phyloP scores from a whole-genome alignment of 2,329 filamentous ascomycete species.

The Aureobasidium musti region DNA sequence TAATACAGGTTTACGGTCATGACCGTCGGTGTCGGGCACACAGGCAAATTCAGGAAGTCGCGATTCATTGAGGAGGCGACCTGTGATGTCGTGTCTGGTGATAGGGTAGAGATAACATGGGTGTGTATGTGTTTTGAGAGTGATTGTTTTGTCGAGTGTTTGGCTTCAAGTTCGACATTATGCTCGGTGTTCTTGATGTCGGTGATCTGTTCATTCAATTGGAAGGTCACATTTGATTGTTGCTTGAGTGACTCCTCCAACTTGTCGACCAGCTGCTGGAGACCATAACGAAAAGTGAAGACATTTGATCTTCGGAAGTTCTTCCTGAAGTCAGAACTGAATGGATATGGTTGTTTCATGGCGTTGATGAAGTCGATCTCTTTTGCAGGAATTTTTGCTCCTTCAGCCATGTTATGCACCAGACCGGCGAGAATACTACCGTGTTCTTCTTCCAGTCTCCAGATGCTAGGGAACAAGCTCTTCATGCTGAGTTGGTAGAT shows the following conservation, averaged over 20 bases:
- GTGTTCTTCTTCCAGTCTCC: constrained; percentile 52
- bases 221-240: constrained; percentile 46
- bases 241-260: constrained; percentile 44
- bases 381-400: constrained; percentile 42
- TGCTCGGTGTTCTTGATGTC: constrained; percentile 31
- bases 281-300: constrained; percentile 50
- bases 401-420: constrained; percentile 38
- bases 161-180: constrained; percentile 19
- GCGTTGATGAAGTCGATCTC: constrained; percentile 40
- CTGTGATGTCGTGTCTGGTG: constrained; percentile 42
- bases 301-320: constrained; percentile 43
- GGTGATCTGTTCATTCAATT: constrained; percentile 47
- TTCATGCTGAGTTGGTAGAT: constrained; percentile 76
- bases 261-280: constrained; percentile 45
- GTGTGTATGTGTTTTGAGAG: constrained; percentile 42
- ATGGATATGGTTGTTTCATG: constrained; percentile 28
- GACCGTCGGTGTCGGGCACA: constrained; percentile 60
- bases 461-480: constrained; percentile 58
- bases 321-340: constrained; percentile 37
- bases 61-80: constrained; percentile 41
- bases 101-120: constrained; percentile 67
- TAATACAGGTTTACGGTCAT: constrained; percentile 94
- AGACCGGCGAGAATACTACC: constrained; percentile 45
- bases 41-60: background rate
- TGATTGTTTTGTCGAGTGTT: constrained; percentile 34